Base-by-base conservation (phyloP, 495 filamentous ascomycete genomes). In the Penicillium parvum region DNA sequence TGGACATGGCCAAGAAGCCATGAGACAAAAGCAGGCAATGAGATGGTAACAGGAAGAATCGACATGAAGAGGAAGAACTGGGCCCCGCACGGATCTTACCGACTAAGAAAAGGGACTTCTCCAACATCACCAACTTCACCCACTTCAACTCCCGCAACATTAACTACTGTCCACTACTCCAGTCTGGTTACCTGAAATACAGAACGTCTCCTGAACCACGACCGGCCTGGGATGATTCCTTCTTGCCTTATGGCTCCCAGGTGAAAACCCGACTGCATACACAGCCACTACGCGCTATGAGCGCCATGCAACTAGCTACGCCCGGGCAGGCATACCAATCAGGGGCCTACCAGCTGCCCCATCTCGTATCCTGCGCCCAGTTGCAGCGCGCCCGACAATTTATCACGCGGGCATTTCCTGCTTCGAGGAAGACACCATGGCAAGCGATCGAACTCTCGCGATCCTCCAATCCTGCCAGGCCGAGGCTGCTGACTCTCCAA, bases 321-420 rank as follows among this genome's bases (percentile, higher is more conserved):
- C n/a, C n/a, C n/a, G n/a, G n/a, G n/a, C 30, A 42, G 19, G 20
- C 28, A 23, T 32, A 20, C 52, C 55, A 50, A 50, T 54, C 39
- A 42, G 18, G 33, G n/a, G 38, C 14, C n/a, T 9, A 15, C 12
- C 12, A 30, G 9, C 17, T 25, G 40, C 41, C 53, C 41, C 17
- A 7, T 37, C 50, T 54, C 54, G 54, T 57, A 54, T 57, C 30
- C 25, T 6, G 25, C 30, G 50, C 50, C 53, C 45, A 29, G 32
- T 27, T 27, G 17, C 29, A 40, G 45, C 44, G 29, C 27, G 28
- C 28, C 34, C 49, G 18, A 15, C n/a, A 30, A 21, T 26, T 16
- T 14, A 39, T 49, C 53, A 53, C 41, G 42, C 36, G 45, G 36
- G 22, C 34, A 33, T 6, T 45, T 37, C 26, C 32, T 19, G 37